A percentile compares a stretch with the other conserved stretches of the same genome.
These are phyloP conservation scores for Didymella lethalis DNA, from an alignment of 2,329 filamentous ascomycete species.

Conservation along the genomic window DNA sequence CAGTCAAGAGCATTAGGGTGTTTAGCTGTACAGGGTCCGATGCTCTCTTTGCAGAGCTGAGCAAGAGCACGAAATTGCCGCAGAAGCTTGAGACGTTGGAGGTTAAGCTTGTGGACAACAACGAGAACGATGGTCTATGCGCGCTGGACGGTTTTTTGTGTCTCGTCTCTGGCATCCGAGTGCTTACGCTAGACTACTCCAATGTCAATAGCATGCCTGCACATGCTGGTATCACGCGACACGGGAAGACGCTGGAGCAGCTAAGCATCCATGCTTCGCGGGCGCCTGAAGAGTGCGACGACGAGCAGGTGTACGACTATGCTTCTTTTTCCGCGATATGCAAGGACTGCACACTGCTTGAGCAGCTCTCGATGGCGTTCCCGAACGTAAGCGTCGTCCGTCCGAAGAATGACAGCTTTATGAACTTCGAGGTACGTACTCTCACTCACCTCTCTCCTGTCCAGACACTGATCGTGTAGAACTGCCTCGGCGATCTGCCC, in stretches of 20 bases:
- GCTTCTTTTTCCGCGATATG: slow-evolving; percentile 57
- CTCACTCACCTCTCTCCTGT: not conserved
- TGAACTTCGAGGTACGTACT: slow-evolving; percentile 50
- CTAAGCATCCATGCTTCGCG: slow-evolving; percentile 56
- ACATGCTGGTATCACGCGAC: slow-evolving; percentile 54
- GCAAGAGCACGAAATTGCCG: slow-evolving; percentile 56
- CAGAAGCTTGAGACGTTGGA: slow-evolving; percentile 56
- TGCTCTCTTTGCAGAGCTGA: slow-evolving; percentile 56
- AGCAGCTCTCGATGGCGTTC: slow-evolving; percentile 59
- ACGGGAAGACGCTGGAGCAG: slow-evolving; percentile 55
- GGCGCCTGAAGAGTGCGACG: slow-evolving; percentile 47
- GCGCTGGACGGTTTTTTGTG: slow-evolving; percentile 59
- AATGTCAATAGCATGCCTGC: slow-evolving; percentile 54
- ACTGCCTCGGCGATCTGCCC: slow-evolving; percentile 49
- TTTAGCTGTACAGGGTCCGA: slow-evolving; percentile 58
- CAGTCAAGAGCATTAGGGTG: slow-evolving; percentile 53
- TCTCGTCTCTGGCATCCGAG: slow-evolving; percentile 55
- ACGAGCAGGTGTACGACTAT: slow-evolving; percentile 56
- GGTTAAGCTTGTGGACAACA: slow-evolving; percentile 58
- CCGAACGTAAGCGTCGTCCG: slow-evolving; percentile 56
- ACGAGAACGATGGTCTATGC: slow-evolving; percentile 56
- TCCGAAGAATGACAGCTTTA: slow-evolving; percentile 53
- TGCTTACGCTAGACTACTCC: slow-evolving; percentile 55
- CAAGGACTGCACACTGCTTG: slow-evolving; percentile 53
- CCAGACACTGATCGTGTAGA: slow-evolving; percentile 28